Evolutionary conservation across 2,329 filamentous ascomycete species (phyloP).

Genomic region (Penicillium hordei): DNA sequence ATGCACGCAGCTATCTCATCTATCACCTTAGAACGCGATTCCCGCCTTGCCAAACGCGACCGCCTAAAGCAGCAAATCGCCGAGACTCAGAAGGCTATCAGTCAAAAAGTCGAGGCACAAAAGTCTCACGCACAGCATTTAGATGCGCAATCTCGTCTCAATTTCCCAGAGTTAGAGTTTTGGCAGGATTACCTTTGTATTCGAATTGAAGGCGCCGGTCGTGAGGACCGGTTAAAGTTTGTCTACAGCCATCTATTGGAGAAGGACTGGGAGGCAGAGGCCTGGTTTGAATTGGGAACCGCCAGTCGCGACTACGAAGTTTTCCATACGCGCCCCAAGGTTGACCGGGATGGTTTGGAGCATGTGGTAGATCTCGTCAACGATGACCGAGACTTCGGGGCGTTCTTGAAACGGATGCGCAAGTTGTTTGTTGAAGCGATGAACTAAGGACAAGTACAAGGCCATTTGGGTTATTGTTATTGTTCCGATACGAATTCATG

Average conservation of each 20-base stretch:
- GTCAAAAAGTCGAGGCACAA: slow-evolving; percentile 47
- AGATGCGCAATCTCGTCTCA: slow-evolving; percentile 81
- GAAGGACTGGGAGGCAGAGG: slow-evolving; percentile 82
- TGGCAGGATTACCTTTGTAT: slow-evolving; percentile 91
- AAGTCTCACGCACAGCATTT: slow-evolving; percentile 63
- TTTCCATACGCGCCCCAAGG: slow-evolving; percentile 69
- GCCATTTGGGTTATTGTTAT: slow-evolving; percentile 2
- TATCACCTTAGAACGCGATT: slow-evolving; percentile 57
- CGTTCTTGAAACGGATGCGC: slow-evolving; percentile 64
- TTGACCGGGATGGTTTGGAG: slow-evolving; percentile 57
- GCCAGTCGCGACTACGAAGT: slow-evolving; percentile 82
- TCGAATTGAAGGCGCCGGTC: slow-evolving; percentile 83
- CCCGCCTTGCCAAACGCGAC: slow-evolving; percentile 56
- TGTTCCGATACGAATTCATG: slow-evolving; percentile 16
- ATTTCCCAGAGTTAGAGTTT: slow-evolving; percentile 90
- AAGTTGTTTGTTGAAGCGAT: slow-evolving; percentile 57
- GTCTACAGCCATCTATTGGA: slow-evolving; percentile 85
- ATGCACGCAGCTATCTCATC: slow-evolving; percentile 61
- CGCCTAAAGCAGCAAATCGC: slow-evolving; percentile 57
- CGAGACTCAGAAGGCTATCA: slow-evolving; percentile 48
- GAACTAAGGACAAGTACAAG: slow-evolving; percentile 39
- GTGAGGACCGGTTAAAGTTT: slow-evolving; percentile 83
- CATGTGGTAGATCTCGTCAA: slow-evolving; percentile 58
- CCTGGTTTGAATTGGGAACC: slow-evolving; percentile 89
- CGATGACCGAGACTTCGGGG: slow-evolving; percentile 59